A percentile compares a stretch with the other conserved stretches of the same genome.
These are phyloP conservation scores for Pulicaria dysenterica DNA, from an alignment of 129 eudicot genomes.

Conservation along the genomic window DNA sequence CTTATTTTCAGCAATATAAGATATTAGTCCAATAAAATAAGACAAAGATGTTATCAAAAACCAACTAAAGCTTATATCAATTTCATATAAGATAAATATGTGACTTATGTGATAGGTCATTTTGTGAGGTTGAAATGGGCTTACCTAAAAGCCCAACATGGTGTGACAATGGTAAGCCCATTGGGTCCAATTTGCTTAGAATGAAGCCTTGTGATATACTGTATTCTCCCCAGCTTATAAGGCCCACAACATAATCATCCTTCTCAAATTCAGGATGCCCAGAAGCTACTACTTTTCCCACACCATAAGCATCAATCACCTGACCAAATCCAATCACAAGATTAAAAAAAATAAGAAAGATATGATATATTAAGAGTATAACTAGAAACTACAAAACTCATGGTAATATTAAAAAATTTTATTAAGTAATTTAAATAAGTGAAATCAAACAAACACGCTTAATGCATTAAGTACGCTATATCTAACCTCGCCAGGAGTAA, in stretches of 20 bases:
- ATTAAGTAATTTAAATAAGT: too few relatives aligned
- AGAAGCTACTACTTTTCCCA: slow-evolving; percentile 78
- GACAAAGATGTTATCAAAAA: too few relatives aligned
- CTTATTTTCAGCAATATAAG: too few relatives aligned
- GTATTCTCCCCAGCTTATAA: slow-evolving; percentile 80
- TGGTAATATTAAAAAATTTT: too few relatives aligned
- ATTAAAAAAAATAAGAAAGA: background rate
- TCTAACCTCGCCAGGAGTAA: slow-evolving; percentile 59
- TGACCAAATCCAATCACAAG: slow-evolving; percentile 14
- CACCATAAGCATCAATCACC: slow-evolving; percentile 70
- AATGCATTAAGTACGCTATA: slow-evolving; percentile 7
- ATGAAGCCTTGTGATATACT: slow-evolving; percentile 44
- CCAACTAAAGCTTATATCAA: too few relatives aligned
- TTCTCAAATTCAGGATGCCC: slow-evolving; percentile 55
- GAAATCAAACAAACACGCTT: background rate
- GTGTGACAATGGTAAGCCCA: slow-evolving; percentile 67
- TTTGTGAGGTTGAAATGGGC: background rate
- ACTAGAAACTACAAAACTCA: too few relatives aligned
- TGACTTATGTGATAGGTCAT: too few relatives aligned
- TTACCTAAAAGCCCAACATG: slow-evolving; percentile 72
- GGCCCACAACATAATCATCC: slow-evolving; percentile 72
- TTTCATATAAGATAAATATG: too few relatives aligned
- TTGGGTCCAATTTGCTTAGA: slow-evolving; percentile 61
- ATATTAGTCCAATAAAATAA: too few relatives aligned
- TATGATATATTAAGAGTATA: background rate